Evolutionary conservation across 2,329 filamentous ascomycete genomes (phyloP).

Genomic region (Ophiocordyceps polyrhachis-furcata): DNA sequence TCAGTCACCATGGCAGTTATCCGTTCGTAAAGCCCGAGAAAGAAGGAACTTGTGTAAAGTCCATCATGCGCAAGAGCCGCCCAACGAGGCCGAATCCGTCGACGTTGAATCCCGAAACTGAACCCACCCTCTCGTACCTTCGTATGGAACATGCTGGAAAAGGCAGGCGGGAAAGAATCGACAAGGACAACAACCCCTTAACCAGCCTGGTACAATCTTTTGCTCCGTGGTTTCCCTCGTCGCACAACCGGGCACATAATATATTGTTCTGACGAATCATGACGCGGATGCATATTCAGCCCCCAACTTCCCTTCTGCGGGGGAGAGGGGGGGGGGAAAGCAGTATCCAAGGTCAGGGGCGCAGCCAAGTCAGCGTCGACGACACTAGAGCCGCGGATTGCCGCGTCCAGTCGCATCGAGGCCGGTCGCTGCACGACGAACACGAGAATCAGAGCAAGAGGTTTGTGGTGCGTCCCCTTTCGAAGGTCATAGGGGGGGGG

Average conservation of each 20-base stretch:
- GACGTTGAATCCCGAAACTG: too few relatives aligned
- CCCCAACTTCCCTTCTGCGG: too few relatives aligned
- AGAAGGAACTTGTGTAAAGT: not conserved
- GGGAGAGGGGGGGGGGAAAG: too few relatives aligned
- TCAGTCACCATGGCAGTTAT: not conserved
- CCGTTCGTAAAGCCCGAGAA: not conserved
- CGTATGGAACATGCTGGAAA: not conserved
- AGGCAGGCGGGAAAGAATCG: not conserved
- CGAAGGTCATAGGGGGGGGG: too few relatives aligned
- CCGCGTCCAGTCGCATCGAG: conserved; percentile 1
- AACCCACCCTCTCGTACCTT: not conserved
- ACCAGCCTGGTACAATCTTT: too few relatives aligned
- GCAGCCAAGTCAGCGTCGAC: not conserved
- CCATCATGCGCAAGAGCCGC: not conserved
- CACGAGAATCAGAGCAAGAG: not conserved
- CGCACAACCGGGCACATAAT: too few relatives aligned
- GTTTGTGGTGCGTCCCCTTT: too few relatives aligned
- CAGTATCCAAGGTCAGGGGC: not conserved
- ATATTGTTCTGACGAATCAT: too few relatives aligned
- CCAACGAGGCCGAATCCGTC: not conserved
- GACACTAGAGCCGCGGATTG: not conserved
- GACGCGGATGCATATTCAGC: too few relatives aligned
- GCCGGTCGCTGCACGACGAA: not conserved
- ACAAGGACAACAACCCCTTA: not conserved
- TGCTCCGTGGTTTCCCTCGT: too few relatives aligned